A percentile compares a stretch with the other conserved stretches of the same genome.
Evolutionary conservation across 257 asterid genomes (phyloP).

Genomic region (Anisodus tanguticus): DNA sequence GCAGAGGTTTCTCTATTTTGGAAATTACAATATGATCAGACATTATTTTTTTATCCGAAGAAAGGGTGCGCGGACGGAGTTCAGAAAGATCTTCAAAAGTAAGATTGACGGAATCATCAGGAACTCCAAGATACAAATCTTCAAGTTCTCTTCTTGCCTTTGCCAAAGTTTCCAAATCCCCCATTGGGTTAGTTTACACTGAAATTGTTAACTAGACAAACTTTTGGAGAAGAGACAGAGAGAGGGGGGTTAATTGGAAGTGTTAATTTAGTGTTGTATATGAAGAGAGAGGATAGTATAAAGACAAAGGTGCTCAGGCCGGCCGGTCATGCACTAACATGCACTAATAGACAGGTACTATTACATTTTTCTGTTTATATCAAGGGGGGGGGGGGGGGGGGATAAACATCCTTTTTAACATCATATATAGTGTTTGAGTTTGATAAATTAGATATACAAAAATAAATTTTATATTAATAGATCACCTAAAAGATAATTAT

Average conservation of each 20-base stretch:
- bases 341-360: too few species aligned
- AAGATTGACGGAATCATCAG: slow-evolving; percentile 86
- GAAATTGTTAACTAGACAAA: too few species aligned
- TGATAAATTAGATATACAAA: too few species aligned
- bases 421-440: too few species aligned
- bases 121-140: slow-evolving; percentile 70
- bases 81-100: slow-evolving; percentile 75
- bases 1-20: slow-evolving; percentile 8
- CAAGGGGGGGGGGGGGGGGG: too few species aligned
- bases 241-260: background rate
- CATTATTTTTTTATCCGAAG: slow-evolving; percentile 30
- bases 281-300: background rate
- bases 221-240: background rate
- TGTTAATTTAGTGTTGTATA: background rate
- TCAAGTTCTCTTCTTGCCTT: slow-evolving; percentile 70
- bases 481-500: too few species aligned
- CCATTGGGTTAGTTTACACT: slow-evolving; percentile 40
- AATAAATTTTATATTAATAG: too few species aligned
- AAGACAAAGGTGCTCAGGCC: background rate
- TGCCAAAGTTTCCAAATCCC: slow-evolving; percentile 49
- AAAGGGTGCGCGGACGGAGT: slow-evolving; percentile 25
- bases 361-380: too few species aligned
- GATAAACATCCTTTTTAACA: too few species aligned
- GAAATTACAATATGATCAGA: background rate
- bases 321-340: background rate